Percentiles rank a stretch among this genome's conserved stretches.
Conservation (phyloP, 352 stramenopile genomes). For the Pythium phragmitis region DNA sequence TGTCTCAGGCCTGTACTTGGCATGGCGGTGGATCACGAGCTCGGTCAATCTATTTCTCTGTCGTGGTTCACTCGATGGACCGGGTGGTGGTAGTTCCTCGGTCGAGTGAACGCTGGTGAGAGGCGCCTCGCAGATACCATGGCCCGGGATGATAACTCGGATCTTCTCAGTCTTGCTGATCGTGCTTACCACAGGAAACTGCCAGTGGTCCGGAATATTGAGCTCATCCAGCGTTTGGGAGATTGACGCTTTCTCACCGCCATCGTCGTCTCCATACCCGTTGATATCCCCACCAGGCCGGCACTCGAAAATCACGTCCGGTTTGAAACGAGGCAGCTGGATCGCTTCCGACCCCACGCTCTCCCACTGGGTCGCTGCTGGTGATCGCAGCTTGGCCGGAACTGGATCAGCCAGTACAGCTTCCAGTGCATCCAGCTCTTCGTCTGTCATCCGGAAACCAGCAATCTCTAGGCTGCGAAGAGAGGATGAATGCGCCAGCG, state of each 20-base stretch:
- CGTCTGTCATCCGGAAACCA: not conserved
- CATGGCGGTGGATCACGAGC: constrained; percentile 8
- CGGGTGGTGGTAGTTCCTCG: not conserved
- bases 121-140: not conserved
- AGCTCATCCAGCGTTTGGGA: not conserved
- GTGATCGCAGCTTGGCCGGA: not conserved
- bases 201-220: not conserved
- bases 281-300: not conserved
- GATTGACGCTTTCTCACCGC: not conserved
- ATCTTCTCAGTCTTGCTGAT: not conserved
- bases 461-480: not conserved
- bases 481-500: not conserved
- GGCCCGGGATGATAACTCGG: not conserved
- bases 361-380: not conserved
- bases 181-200: not conserved
- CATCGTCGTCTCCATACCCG: not conserved
- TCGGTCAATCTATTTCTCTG: not conserved
- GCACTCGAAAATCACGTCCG: not conserved
- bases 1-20: not conserved
- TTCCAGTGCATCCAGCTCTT: not conserved
- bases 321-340: not conserved
- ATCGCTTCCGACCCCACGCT: not conserved
- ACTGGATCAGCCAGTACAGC: not conserved
- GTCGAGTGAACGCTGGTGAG: not conserved
- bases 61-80: not conserved